These are phyloP conservation scores for Jamesozyma rosinii DNA, from an alignment of 805 yeast genomes.

Conservation along the genomic window DNA sequence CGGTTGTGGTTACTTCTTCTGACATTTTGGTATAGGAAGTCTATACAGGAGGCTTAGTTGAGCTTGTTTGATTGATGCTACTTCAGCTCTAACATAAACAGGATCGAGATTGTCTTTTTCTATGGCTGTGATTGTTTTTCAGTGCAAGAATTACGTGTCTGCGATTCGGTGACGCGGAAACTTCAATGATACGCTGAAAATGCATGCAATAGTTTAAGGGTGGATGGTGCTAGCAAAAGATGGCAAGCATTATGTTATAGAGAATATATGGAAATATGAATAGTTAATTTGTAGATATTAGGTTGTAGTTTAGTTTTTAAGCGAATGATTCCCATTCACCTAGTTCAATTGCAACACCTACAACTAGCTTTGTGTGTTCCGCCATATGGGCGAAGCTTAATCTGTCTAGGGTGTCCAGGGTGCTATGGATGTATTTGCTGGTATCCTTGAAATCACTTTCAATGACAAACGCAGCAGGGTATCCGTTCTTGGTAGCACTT, in stretches of 20 bases:
- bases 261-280: not conserved
- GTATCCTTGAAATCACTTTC: conserved; percentile 62
- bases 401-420: conserved; percentile 71
- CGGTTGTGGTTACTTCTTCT: not conserved
- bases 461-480: conserved; percentile 72
- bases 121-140: too few species aligned
- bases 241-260: too few species aligned
- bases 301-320: not conserved
- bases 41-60: too few species aligned
- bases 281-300: not conserved
- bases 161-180: too few species aligned
- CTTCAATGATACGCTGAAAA: too few species aligned
- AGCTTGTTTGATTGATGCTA: too few species aligned
- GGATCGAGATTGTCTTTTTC: too few species aligned
- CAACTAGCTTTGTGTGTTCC: conserved; percentile 69
- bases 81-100: too few species aligned
- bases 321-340: conserved; percentile 25
- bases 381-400: conserved; percentile 69
- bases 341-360: conserved; percentile 68
- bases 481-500: conserved; percentile 73
- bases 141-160: too few species aligned
- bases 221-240: too few species aligned
- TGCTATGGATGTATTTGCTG: conserved; percentile 66
- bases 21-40: not conserved
- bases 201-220: too few species aligned